Conservation (phyloP, 306 rosid species). For the Purshia tridentata region DNA sequence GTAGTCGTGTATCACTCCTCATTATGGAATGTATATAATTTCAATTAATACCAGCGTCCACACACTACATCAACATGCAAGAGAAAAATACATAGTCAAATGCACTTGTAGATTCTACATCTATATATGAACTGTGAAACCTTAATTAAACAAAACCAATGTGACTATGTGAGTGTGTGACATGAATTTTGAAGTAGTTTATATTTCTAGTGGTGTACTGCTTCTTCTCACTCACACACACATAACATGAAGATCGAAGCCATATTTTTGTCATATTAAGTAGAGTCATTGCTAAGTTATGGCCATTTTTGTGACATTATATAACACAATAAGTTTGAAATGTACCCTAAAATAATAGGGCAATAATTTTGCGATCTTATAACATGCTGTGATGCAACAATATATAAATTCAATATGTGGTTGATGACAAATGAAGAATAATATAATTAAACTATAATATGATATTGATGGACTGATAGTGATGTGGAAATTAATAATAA, state of each 20-base stretch:
- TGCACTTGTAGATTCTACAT: too few relatives aligned
- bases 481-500: slow-evolving; percentile 15
- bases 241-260: too few relatives aligned
- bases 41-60: too few relatives aligned
- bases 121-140: neutral
- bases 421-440: slow-evolving; percentile 27
- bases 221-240: neutral
- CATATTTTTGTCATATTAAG: neutral
- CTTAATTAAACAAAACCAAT: neutral
- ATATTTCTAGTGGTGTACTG: neutral
- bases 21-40: too few relatives aligned
- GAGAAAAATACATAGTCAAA: too few relatives aligned
- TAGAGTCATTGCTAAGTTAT: slow-evolving; percentile 11
- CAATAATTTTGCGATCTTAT: neutral
- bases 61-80: too few relatives aligned
- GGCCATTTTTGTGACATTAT: neutral
- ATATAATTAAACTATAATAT: slow-evolving; percentile 10
- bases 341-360: too few relatives aligned
- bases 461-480: slow-evolving; percentile 13
- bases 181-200: neutral
- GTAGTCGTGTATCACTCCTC: too few relatives aligned
- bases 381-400: slow-evolving; percentile 23
- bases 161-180: too few relatives aligned
- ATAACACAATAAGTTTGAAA: too few relatives aligned
- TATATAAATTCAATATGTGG: slow-evolving; percentile 9